Evolutionary conservation across 164 flowering plant genomes (phyloP).

Genomic region (Tetrastigma voinierianum): DNA sequence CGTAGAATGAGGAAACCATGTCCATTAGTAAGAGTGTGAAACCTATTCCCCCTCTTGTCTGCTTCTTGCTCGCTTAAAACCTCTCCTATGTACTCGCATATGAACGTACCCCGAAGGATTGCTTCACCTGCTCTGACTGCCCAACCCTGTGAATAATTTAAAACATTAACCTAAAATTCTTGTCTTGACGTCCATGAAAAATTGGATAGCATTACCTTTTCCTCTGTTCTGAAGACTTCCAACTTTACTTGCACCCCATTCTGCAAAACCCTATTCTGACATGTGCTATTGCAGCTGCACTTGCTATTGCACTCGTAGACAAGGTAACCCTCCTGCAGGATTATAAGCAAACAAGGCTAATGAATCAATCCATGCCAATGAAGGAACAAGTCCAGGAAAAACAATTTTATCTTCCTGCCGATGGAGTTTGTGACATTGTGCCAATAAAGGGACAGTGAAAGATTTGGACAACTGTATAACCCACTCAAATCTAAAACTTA

Average conservation of each 20-base stretch:
- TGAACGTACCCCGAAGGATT: conserved; percentile 75
- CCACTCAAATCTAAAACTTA: not conserved
- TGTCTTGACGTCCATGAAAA: not conserved
- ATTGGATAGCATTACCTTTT: conserved; percentile 50
- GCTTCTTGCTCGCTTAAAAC: conserved; percentile 66
- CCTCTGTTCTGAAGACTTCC: conserved; percentile 83
- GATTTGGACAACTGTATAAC: not conserved
- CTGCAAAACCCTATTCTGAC: conserved; percentile 92
- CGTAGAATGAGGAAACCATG: not conserved
- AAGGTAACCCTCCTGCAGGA: conserved; percentile 78
- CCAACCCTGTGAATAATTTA: conserved; percentile 74
- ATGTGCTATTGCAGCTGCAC: conserved; percentile 71
- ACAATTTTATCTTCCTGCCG: not conserved
- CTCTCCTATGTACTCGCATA: conserved; percentile 89
- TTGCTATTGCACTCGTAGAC: conserved; percentile 86
- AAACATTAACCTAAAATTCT: conserved; percentile 3
- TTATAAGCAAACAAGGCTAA: not conserved
- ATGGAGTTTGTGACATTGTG: too few relatives aligned
- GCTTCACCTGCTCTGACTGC: conserved; percentile 84
- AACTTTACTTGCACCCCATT: conserved; percentile 75
- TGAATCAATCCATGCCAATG: too few relatives aligned
- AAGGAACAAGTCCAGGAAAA: not conserved
- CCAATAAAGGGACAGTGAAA: not conserved
- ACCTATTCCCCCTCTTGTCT: conserved; percentile 61
- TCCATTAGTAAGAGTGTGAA: conserved; percentile 5